Evolutionary conservation across 768 basidiomycete genomes (phyloP).

Genomic region (Porpolomopsis calyptriformis): DNA sequence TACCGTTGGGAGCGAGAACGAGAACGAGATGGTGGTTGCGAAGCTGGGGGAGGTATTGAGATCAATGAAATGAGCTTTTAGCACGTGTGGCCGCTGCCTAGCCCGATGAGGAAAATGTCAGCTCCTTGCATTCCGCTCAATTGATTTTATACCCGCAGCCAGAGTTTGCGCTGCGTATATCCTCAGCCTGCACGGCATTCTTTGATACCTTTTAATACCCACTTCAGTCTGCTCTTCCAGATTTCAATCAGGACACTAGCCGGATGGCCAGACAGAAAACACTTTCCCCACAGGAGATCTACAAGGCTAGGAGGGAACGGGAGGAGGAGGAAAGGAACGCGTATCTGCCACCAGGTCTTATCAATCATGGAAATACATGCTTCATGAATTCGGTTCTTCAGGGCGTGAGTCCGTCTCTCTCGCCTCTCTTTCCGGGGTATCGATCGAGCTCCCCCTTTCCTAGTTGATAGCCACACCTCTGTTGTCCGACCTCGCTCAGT

Average conservation of each 20-base stretch:
- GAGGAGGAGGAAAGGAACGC: conserved; percentile 55
- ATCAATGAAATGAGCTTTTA: neutral
- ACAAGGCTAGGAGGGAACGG: conserved; percentile 43
- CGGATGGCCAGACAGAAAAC: conserved; percentile 51
- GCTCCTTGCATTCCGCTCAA: too few species aligned
- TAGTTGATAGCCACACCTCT: conserved; percentile 61
- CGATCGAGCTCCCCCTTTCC: too few species aligned
- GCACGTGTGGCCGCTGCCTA: too few species aligned
- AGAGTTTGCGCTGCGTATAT: too few species aligned
- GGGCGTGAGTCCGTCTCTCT: conserved; percentile 43
- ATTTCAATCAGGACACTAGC: neutral
- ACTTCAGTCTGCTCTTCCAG: neutral
- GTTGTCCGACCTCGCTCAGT: conserved; percentile 47
- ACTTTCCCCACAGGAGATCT: conserved; percentile 52
- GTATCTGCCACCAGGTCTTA: conserved; percentile 59
- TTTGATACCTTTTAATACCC: neutral
- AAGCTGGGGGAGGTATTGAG: conserved; percentile 42
- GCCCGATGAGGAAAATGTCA: too few species aligned
- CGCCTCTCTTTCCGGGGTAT: too few species aligned
- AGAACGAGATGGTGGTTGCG: conserved; percentile 53
- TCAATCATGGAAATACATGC: conserved; percentile 84
- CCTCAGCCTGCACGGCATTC: too few species aligned
- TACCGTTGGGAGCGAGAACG: conserved; percentile 76
- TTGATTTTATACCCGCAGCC: too few species aligned
- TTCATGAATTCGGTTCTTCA: conserved; percentile 96